These are phyloP conservation scores for Sphaceloma murrayae DNA, from an alignment of 2,329 filamentous ascomycete species.

Conservation along the genomic window DNA sequence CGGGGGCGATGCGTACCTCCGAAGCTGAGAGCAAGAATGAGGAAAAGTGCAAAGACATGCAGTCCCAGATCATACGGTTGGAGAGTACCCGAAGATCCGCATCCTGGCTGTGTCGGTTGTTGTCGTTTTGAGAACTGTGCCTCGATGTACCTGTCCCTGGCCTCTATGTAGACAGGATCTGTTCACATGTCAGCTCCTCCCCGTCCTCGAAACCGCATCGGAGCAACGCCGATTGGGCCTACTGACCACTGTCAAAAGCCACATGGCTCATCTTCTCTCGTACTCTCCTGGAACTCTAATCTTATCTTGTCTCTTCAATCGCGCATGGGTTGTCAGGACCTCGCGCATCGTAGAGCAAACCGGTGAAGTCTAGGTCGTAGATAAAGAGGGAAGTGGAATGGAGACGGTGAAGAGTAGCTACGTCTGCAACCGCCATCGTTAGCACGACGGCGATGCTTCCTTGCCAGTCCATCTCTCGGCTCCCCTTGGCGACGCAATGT, in stretches of 20 bases:
- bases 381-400: constrained; percentile 3
- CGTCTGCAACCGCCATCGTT: not conserved
- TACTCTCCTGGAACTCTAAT: not conserved
- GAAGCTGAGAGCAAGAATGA: constrained; percentile 48
- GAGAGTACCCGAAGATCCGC: constrained; percentile 40
- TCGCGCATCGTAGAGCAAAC: constrained; percentile 13
- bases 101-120: constrained; percentile 38
- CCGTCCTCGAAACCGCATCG: not conserved
- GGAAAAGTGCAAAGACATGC: constrained; percentile 49
- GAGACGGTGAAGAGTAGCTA: not conserved
- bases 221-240: not conserved
- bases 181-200: not conserved
- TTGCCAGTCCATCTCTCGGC: constrained; percentile 4
- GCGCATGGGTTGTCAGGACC: constrained; percentile 2
- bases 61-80: constrained; percentile 46
- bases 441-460: constrained; percentile 5
- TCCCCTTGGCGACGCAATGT: not conserved
- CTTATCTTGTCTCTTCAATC: constrained; percentile 11
- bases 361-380: not conserved
- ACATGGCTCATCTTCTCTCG: constrained; percentile 15
- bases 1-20: constrained; percentile 32
- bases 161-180: constrained; percentile 14
- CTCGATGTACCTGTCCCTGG: not conserved
- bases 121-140: not conserved
- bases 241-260: constrained; percentile 15